These are phyloP conservation scores for Neurospora sublineolata DNA, from an alignment of 495 filamentous ascomycete species.

Conservation along the genomic window DNA sequence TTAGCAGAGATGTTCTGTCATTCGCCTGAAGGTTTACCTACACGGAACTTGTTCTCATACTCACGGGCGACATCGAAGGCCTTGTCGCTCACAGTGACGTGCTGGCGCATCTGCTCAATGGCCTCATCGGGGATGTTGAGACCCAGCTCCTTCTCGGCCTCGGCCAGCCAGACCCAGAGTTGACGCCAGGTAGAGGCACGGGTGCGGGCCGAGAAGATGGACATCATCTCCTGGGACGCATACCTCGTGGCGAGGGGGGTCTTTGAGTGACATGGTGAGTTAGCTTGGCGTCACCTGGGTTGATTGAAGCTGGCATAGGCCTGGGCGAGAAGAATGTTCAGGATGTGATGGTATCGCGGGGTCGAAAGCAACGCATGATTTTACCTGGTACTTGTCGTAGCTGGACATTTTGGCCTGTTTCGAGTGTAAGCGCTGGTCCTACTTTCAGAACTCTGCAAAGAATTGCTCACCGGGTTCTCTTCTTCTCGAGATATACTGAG, in stretches of 20 bases:
- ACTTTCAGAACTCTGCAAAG: background rate
- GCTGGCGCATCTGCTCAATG: conserved; percentile 59
- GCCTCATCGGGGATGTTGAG: conserved; percentile 57
- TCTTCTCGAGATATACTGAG: background rate
- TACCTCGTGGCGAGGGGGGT: conserved; percentile 66
- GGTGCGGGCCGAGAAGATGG: conserved; percentile 58
- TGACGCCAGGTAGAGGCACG: conserved; percentile 68
- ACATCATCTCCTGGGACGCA: conserved; percentile 48
- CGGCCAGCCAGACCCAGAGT: conserved; percentile 77
- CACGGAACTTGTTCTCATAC: conserved; percentile 48
- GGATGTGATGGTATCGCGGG: background rate
- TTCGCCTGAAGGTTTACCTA: background rate
- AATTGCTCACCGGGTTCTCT: background rate
- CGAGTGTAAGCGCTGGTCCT: background rate
- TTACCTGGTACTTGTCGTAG: conserved; percentile 47
- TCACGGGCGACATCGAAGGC: conserved; percentile 66
- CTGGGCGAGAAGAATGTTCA: background rate
- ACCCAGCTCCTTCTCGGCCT: conserved; percentile 62
- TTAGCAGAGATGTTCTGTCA: background rate
- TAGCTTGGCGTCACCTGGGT: background rate
- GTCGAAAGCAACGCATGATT: background rate
- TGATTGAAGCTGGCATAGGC: background rate
- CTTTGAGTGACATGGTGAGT: conserved; percentile 25
- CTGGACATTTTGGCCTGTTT: conserved; percentile 41
- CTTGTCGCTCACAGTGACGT: conserved; percentile 62